Base-by-base conservation (phyloP, 805 yeast genomes). In the Zygotorulaspora danielsina region DNA sequence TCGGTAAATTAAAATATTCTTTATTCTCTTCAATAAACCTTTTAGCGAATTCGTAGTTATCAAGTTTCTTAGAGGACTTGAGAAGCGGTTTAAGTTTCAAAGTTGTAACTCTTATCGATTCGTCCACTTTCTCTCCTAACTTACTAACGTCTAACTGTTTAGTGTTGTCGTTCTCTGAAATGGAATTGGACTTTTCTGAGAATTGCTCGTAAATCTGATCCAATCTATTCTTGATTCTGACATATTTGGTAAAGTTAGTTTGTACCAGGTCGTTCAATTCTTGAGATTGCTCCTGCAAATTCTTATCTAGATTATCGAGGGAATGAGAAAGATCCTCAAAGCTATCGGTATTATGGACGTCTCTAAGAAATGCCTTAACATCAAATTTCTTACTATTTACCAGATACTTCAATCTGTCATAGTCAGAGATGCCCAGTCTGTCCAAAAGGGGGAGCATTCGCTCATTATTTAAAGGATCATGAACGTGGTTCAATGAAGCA, bases 151-250 rank as follows among this genome's bases (percentile, higher is more conserved):
- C 59, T 10, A 53, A 51, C 29, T 65, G 57, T 11, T 65, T 66
- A 2, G 44, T 38, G 9, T 52, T 52, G 16, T 50, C 48, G 22
- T 44, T 49, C 4, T 29, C 19, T 17, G 34, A 28, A 6, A 46
- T 19, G 15, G 57, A 42, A 5, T 70, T 71, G 12, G 65, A 54
- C n/a, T 54, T 51, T 20, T 69, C 41, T 2, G 55, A 63, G 49
- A 81, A 76, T 46, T 76, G 79, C 15, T 60, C 65, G 44, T 78
- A 73, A 3, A 81, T 78, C 19, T 71, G 70, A 53, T 83, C 89
- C 25, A 84, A 61, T 3, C 76, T 66, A 17, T 81, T 74, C 52
- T 84, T 84, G 19, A 80, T 71, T 45, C 73, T 73, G 21, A 84
- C 84, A 46, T 81, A 82, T 48, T 72, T 70, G 38, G 76, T 73